Percentiles rank a stretch among this genome's conserved stretches.
phyloP scores from a whole-genome alignment of 2,329 filamentous ascomycete genomes.

The Canariomyces notabilis region DNA sequence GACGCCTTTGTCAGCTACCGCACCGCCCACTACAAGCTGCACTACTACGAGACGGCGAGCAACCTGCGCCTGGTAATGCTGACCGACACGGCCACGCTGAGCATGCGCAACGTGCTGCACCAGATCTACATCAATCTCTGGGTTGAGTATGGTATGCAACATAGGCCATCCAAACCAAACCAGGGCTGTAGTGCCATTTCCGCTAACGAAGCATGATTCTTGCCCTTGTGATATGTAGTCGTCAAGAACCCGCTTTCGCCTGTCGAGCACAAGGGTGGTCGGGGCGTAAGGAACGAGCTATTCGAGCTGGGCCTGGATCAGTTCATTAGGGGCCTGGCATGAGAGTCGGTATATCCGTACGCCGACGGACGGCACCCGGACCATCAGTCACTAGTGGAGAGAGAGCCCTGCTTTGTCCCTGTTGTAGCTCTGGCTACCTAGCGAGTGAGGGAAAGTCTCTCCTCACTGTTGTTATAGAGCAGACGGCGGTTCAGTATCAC shows the following conservation, averaged over 20 bases:
- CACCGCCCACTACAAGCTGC: constrained; percentile 92
- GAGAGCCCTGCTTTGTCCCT: not conserved
- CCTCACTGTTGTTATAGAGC: no score
- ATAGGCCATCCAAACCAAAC: not conserved
- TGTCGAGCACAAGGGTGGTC: constrained; percentile 63
- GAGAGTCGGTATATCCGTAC: constrained; percentile 28
- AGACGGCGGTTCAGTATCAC: no score
- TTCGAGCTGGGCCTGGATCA: constrained; percentile 71
- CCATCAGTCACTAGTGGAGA: not conserved
- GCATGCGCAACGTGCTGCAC: constrained; percentile 89
- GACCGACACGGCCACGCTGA: constrained; percentile 82
- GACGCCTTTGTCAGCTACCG: constrained; percentile 93
- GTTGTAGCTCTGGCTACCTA: no score
- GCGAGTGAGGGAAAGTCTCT: no score
- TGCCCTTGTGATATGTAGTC: constrained; percentile 45
- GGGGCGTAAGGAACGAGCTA: constrained; percentile 65
- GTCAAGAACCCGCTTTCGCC: constrained; percentile 67
- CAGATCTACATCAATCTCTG: constrained; percentile 99
- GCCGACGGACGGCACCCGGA: no score
- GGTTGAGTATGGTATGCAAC: constrained; percentile 76
- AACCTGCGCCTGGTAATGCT: constrained; percentile 96
- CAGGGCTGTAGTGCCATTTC: no score
- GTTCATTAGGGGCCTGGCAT: constrained; percentile 65
- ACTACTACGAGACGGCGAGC: constrained; percentile 97
- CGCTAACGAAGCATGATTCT: not conserved